Evolutionary conservation across 2,329 filamentous ascomycete species (phyloP).

Genomic region (Xylaria sp.): DNA sequence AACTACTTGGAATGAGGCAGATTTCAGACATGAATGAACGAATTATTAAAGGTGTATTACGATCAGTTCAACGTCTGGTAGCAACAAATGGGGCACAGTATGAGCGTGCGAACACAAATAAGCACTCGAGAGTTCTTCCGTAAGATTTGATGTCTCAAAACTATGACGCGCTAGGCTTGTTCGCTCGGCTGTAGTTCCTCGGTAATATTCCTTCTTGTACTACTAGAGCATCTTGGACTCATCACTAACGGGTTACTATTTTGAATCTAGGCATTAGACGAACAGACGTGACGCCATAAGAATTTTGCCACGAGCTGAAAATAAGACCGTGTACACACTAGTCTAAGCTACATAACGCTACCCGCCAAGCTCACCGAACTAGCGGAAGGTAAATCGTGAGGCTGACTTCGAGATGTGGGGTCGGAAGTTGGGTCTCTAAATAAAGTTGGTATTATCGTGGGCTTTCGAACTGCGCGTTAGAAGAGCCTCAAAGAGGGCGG

Average conservation of each 20-base stretch:
- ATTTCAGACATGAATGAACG: not conserved
- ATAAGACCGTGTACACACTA: not conserved
- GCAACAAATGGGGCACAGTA: not conserved
- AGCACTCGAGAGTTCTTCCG: not conserved
- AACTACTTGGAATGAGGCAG: not conserved
- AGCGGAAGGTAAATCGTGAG: not conserved
- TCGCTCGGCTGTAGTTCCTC: not conserved
- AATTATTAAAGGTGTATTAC: not conserved
- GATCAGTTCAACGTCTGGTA: not conserved
- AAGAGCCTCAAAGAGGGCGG: no score
- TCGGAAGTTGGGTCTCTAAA: not conserved
- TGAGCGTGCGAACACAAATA: not conserved
- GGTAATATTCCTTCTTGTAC: not conserved
- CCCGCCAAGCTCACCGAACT: no score
- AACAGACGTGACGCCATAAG: not conserved
- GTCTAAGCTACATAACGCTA: no score
- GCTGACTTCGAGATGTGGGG: slow-evolving; percentile 4
- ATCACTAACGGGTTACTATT: not conserved
- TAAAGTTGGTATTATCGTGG: not conserved
- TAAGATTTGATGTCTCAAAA: not conserved
- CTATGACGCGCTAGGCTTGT: not conserved
- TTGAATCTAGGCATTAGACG: not conserved
- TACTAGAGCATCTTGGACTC: not conserved
- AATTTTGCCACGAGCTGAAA: not conserved
- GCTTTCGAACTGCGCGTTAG: not conserved